Percentiles rank a stretch among this genome's conserved stretches.
phyloP scores from a whole-genome alignment of 2,329 filamentous ascomycete species.

The Raffaelea deltoideospora region DNA sequence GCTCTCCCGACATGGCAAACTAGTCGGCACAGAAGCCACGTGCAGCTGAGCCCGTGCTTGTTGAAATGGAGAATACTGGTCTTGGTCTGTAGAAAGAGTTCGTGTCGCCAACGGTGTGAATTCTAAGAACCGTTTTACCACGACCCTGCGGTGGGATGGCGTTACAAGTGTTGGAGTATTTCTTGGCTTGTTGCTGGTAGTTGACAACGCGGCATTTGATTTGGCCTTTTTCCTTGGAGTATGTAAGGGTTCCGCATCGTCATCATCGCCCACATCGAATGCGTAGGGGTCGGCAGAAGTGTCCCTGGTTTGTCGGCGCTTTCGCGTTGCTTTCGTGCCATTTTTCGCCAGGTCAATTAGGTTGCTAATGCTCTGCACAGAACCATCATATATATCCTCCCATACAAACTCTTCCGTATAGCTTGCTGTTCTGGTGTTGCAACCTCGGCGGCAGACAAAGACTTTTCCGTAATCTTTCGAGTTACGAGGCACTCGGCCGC shows the following conservation, averaged over 20 bases:
- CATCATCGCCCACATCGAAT: slow-evolving; percentile 1
- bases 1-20: slow-evolving; percentile 77
- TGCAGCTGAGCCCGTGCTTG: slow-evolving; percentile 79
- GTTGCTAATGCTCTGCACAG: slow-evolving; percentile 45
- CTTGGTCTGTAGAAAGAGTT: slow-evolving; percentile 56
- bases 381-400: slow-evolving; percentile 68
- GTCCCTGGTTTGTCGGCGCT: slow-evolving; percentile 17
- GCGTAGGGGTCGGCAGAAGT: slow-evolving; percentile 16
- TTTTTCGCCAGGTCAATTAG: slow-evolving; percentile 54
- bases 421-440: slow-evolving; percentile 73
- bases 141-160: slow-evolving; percentile 35
- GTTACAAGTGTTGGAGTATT: slow-evolving; percentile 26
- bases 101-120: slow-evolving; percentile 93
- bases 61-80: slow-evolving; percentile 78
- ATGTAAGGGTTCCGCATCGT: slow-evolving; percentile 10
- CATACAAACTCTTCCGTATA: slow-evolving; percentile 89
- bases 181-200: slow-evolving; percentile 37
- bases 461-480: slow-evolving; percentile 68
- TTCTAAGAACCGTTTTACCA: slow-evolving; percentile 77
- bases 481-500: slow-evolving; percentile 56
- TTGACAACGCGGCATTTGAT: slow-evolving; percentile 26
- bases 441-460: slow-evolving; percentile 80
- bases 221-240: slow-evolving; percentile 19
- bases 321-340: slow-evolving; percentile 58
- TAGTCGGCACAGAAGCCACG: slow-evolving; percentile 80